Base-by-base conservation (phyloP, 352 stramenopile species). In the Globisporangium yorkense region DNA sequence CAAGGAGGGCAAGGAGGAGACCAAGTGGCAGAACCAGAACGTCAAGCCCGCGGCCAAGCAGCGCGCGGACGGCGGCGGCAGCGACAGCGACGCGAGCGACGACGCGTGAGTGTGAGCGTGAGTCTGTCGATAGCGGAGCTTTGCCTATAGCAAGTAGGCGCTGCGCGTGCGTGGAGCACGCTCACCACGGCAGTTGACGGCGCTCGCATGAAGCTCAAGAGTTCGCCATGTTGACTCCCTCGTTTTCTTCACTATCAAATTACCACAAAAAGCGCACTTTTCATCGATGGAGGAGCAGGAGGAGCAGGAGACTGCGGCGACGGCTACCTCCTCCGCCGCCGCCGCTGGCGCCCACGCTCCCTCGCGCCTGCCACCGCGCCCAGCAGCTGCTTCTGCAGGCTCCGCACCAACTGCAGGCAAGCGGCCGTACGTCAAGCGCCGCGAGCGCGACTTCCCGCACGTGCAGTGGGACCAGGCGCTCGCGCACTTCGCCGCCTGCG, bases 1-100 rank as follows among this genome's bases (percentile, higher is more conserved):
- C 15, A 72, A 67, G n/a, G 74, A 87, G 54, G 74, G 68, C 48
- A 90, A 87, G 52, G 72, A 86, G 53, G 80, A 90, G 66, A 90
- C 77, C 64, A 88, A 87, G 59, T 90, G 80, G 80, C 70, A 78
- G 47, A 90, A 90, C 61, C 77, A 85, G 67, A 88, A 88, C 66
- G 68, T 88, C 54, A 83, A 80, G 29, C 67, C 70, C 1, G 59
- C 65, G 31, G n/a, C 8, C 13, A 5, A 24, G 5, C 5, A 9
- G 35, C 5, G 18, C n/a, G 24, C 16, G 50, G 20, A 45, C 18
- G 39, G 16, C 49, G 21, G 10, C 12, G 33, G 12, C n/a, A 27
- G 7, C 50, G 35, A 37, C 10, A 47, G 41, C 41, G 41, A 47
- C 15, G 18, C 9, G 35, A 16, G 20, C 18, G 35, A 45, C 5